Conservation (phyloP, 2,329 filamentous ascomycete species). For the Onygena corvina region DNA sequence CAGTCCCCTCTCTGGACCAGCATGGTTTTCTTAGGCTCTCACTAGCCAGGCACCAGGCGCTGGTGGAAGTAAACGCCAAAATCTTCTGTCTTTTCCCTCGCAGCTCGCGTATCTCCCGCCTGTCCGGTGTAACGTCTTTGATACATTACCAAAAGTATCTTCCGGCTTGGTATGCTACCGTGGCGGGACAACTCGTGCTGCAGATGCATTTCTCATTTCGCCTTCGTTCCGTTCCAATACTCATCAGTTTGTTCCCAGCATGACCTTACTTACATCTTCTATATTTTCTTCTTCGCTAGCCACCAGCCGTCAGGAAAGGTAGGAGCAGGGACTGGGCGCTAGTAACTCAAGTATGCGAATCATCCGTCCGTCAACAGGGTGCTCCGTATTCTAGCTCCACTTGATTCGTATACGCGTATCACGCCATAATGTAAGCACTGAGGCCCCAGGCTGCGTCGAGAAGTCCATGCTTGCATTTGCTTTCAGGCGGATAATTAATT, state of each 20-base stretch:
- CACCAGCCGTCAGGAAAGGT: background rate
- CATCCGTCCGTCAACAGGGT: background rate
- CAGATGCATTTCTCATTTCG: background rate
- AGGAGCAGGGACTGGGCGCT: background rate
- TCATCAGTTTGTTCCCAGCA: background rate
- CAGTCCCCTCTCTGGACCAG: background rate
- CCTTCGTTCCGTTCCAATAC: background rate
- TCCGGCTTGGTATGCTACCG: background rate
- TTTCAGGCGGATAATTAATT: background rate
- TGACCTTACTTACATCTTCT: background rate
- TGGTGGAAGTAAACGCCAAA: background rate
- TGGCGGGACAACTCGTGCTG: background rate
- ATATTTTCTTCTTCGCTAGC: background rate
- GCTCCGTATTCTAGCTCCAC: background rate
- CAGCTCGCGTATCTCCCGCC: background rate
- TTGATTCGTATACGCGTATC: background rate
- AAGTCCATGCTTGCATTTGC: background rate
- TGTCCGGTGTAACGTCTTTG: background rate
- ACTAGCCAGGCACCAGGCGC: background rate
- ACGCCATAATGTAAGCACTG: background rate
- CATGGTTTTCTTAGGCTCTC: background rate
- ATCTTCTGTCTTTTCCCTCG: background rate
- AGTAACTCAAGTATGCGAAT: background rate
- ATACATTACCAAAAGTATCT: background rate
- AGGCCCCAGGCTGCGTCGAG: background rate